Base-by-base conservation (phyloP, 75 land plant genomes). In the Cryptomeria japonica region DNA sequence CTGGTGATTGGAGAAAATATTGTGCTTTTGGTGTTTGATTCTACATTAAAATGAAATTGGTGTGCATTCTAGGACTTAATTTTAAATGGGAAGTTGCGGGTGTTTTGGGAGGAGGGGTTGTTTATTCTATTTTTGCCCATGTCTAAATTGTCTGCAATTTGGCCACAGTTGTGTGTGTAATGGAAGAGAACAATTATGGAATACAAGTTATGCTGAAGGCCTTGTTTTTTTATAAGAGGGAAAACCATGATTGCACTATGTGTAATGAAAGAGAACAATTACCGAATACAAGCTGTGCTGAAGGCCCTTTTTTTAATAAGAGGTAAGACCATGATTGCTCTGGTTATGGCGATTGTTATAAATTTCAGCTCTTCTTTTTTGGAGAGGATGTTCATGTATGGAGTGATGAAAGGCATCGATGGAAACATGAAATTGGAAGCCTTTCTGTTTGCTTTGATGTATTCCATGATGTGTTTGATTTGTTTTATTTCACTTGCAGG, bases 401-500 rank as follows among this genome's bases (percentile, higher is more conserved):
- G 90, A 38, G 87, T 90, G 73, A 58, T 88, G 31, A 87, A 84
- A 13, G 73, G 53, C 3, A n/a, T n/a, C n/a, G 31, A 64, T 58
- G 78, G 8, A 31, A 38, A 34, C 5, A 41, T 75, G 79, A n/a
- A 51, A 32, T 90, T 90, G 91, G 91, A 90, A 73, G 89, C 76
- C 28, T 90, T 90, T 37, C 32, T 90, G 32, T 90, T 90, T 31
- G 87, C 88, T 1, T 31, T 56, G 41, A 90, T 90, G 86, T 89
- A 90, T 64, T 85, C 91, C 28, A 77, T 90, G 73, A 49, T 90
- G 64, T 37, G 83, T 77, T 87, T 90, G 14, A 86, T 90, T 47
- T 90, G 28, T 90, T 90, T 80, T 90, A 90, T 42, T 88, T 44
- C 77, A 86, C 90, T 9, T 90, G 91, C 83, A 88, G 88, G 49